Conservation (phyloP, 1,284 basidiomycete species). For the Ceratobasidium sp. region DNA sequence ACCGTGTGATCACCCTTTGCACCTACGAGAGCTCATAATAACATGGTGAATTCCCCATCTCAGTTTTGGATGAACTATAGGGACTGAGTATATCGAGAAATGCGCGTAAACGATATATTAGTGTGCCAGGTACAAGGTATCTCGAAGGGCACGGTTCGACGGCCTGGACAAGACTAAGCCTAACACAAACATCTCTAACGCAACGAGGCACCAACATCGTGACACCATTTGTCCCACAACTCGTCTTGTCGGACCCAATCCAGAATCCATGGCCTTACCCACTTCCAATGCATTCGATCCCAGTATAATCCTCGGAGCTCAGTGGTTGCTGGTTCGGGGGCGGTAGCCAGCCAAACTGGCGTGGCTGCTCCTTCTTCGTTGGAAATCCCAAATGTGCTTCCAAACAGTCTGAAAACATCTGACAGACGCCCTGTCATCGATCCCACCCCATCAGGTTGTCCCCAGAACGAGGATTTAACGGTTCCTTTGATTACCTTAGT, state of each 20-base stretch:
- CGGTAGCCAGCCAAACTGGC: constrained; percentile 23
- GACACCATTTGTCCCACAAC: constrained; percentile 33
- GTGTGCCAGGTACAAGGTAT: no score
- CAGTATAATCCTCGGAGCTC: constrained; percentile 35
- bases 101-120: no score
- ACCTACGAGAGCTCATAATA: no score
- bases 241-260: constrained; percentile 20
- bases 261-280: constrained; percentile 34
- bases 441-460: background rate
- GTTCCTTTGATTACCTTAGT: background rate
- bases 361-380: constrained; percentile 35
- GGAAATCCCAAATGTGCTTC: constrained; percentile 26
- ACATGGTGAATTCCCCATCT: no score
- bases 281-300: constrained; percentile 38
- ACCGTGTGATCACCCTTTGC: no score
- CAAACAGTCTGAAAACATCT: background rate
- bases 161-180: no score
- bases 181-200: no score
- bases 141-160: no score
- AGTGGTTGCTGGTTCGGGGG: constrained; percentile 13
- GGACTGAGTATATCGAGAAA: no score
- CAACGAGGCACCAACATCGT: constrained; percentile 1
- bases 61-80: no score
- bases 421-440: no score
- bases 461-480: background rate